These are phyloP conservation scores for Kappamyces sp. DNA, from an alignment of 192 early-diverging fungal genomes.

Conservation along the genomic window DNA sequence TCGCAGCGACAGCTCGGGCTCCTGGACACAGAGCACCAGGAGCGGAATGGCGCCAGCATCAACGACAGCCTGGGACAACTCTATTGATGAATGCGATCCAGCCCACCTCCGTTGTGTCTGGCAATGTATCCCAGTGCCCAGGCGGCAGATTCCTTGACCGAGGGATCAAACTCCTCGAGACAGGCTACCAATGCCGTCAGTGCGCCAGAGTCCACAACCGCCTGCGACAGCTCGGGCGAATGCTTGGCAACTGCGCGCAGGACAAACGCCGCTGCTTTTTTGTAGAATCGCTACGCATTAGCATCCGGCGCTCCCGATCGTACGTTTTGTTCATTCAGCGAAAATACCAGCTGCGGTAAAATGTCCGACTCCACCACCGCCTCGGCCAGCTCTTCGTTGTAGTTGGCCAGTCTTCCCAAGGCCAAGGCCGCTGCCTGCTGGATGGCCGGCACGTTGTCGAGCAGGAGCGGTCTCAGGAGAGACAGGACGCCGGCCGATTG, in stretches of 20 bases:
- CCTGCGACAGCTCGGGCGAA: conserved; percentile 46
- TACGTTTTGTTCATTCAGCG: conserved; percentile 48
- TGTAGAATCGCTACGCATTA: conserved; percentile 51
- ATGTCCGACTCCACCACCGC: conserved; percentile 50
- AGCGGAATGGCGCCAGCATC: conserved; percentile 52
- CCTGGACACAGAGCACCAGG: conserved; percentile 51
- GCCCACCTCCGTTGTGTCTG: conserved; percentile 45
- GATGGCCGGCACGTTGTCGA: conserved; percentile 50
- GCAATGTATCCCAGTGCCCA: conserved; percentile 61
- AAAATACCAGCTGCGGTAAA: conserved; percentile 47
- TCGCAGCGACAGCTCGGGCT: conserved; percentile 46
- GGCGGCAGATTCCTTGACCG: conserved; percentile 51
- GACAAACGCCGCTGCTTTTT: conserved; percentile 53
- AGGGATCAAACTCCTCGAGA: conserved; percentile 58
- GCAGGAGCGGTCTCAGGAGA: conserved; percentile 45
- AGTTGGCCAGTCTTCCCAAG: conserved; percentile 50
- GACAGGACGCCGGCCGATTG: conserved; percentile 44
- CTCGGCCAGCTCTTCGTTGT: conserved; percentile 50
- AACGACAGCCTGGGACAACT: conserved; percentile 50
- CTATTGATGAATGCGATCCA: conserved; percentile 12
- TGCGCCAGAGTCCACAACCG: conserved; percentile 48
- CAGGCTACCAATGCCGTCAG: conserved; percentile 46
- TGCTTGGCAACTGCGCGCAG: conserved; percentile 53
- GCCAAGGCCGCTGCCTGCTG: conserved; percentile 57
- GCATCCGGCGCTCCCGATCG: too few species aligned